These are phyloP conservation scores for Millerago galiae DNA, from an alignment of 805 yeast genomes.

Conservation along the genomic window DNA sequence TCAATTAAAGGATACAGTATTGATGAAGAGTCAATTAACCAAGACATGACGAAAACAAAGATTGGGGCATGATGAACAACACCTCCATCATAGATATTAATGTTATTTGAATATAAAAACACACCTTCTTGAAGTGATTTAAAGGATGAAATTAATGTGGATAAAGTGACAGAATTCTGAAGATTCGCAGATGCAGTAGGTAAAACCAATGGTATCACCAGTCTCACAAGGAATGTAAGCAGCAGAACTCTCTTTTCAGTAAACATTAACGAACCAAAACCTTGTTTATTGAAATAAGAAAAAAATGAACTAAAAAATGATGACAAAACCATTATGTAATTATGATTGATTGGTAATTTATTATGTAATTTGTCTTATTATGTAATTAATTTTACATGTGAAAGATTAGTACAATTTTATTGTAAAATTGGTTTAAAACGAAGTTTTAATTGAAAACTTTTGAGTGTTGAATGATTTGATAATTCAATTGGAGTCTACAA, in stretches of 20 bases:
- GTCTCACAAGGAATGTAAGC: slow-evolving; percentile 14
- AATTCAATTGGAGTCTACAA: too few species aligned
- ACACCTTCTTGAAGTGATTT: slow-evolving; percentile 61
- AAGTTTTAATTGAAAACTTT: too few species aligned
- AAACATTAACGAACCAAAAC: background rate
- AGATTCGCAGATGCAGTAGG: slow-evolving; percentile 15
- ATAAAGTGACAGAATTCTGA: slow-evolving; percentile 44
- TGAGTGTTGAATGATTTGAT: background rate
- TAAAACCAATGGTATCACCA: slow-evolving; percentile 10
- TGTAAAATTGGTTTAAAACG: too few species aligned
- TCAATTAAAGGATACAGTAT: slow-evolving; percentile 56
- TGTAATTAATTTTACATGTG: background rate
- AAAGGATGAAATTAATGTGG: slow-evolving; percentile 72
- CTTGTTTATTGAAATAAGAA: too few species aligned
- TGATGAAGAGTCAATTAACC: slow-evolving; percentile 17
- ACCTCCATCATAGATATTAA: slow-evolving; percentile 77
- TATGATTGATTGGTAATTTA: too few species aligned
- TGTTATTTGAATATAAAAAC: slow-evolving; percentile 46
- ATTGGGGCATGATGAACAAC: slow-evolving; percentile 83
- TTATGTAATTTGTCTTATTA: too few species aligned
- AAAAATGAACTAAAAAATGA: too few species aligned
- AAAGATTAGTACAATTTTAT: too few species aligned
- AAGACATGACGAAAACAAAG: slow-evolving; percentile 44
- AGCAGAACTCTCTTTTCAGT: slow-evolving; percentile 10
- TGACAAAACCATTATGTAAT: too few species aligned